These are phyloP conservation scores for Triangularia verruculosa DNA, from an alignment of 2,329 filamentous ascomycete species.

Conservation along the genomic window DNA sequence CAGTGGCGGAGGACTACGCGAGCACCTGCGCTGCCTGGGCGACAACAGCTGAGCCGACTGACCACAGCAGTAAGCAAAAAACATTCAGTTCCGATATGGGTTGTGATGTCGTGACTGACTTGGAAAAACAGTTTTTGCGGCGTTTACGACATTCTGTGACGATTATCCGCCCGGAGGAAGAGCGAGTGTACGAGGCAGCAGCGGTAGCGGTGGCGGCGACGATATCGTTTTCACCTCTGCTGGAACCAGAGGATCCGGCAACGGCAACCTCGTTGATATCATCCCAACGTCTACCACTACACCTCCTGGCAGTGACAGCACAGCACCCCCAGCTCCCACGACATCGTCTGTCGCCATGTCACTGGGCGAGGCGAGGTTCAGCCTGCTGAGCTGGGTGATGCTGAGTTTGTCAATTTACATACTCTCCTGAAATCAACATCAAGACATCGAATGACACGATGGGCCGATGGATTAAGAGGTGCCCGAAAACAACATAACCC, in stretches of 20 bases:
- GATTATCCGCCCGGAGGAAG: not conserved
- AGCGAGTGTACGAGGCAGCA: not conserved
- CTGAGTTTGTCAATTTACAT: not conserved
- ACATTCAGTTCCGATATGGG: not conserved
- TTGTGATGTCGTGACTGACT: not conserved
- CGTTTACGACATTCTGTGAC: not conserved
- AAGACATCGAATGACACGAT: not conserved
- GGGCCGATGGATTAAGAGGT: not conserved
- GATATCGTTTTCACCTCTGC: not conserved
- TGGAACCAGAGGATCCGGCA: not conserved
- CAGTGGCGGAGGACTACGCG: slow-evolving; percentile 27
- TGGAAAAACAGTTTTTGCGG: not conserved
- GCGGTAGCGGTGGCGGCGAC: not conserved
- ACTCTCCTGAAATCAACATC: not conserved
- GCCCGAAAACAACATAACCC: not conserved
- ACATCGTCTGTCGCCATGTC: not conserved
- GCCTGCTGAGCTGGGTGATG: not conserved
- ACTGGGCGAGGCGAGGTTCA: not conserved
- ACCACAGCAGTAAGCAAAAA: slow-evolving; percentile 1
- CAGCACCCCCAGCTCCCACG: not conserved
- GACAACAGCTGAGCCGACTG: slow-evolving; percentile 17
- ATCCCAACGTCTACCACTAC: not conserved
- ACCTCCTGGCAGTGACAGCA: not conserved
- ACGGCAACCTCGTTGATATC: not conserved
- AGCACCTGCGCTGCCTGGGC: slow-evolving; percentile 24